Evolutionary conservation across 305 asterid genomes (phyloP).

Genomic region (Nicotiana rustica): DNA sequence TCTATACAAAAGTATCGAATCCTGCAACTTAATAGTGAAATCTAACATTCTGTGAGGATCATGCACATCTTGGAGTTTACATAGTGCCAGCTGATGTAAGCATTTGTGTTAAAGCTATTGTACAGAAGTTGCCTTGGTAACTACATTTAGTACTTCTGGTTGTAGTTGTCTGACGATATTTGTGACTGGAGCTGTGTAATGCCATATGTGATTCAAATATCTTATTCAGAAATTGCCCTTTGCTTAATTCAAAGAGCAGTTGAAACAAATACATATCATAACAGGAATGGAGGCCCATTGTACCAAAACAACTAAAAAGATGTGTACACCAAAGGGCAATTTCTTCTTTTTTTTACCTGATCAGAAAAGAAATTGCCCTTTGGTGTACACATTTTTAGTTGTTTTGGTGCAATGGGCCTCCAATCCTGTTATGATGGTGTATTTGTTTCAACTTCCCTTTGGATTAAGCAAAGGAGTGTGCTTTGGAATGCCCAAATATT

Average conservation of each 20-base stretch:
- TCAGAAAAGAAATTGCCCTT: neutral
- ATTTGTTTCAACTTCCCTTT: neutral
- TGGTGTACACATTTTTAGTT: neutral
- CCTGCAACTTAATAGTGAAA: neutral
- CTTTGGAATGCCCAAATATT: neutral
- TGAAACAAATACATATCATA: neutral
- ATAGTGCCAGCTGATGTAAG: neutral
- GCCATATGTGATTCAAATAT: slow-evolving; percentile 6
- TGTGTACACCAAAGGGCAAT: neutral
- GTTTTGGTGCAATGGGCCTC: neutral
- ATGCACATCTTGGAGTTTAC: neutral
- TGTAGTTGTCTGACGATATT: neutral
- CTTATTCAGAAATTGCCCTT: neutral
- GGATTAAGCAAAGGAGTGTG: neutral
- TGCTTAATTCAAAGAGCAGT: neutral
- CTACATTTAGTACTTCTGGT: neutral
- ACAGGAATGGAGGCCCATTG: neutral
- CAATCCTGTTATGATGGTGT: neutral
- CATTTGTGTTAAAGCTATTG: neutral
- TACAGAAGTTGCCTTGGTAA: neutral
- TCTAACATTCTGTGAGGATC: neutral
- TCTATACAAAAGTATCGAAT: neutral
- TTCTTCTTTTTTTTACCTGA: neutral
- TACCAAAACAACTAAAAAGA: neutral
- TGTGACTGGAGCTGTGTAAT: neutral